Evolutionary conservation across 257 asterid genomes (phyloP).

Genomic region (Capsicum chinense): DNA sequence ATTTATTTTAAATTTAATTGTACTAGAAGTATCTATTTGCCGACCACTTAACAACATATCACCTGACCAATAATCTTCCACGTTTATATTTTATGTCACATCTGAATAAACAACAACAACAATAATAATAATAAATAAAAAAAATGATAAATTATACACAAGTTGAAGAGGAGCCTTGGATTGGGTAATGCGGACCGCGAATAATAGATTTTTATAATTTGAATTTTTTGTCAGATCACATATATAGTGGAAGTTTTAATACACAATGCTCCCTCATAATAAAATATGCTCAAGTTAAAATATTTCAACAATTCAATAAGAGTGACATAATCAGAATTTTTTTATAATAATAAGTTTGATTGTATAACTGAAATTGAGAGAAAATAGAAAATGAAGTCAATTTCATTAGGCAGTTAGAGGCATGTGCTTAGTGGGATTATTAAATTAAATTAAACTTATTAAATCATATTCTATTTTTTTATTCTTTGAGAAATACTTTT

Average conservation of each 20-base stretch:
- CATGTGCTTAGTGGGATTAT: slow-evolving; percentile 19
- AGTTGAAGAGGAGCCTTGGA: too few relatives aligned
- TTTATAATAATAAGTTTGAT: too few relatives aligned
- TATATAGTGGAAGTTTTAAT: too few relatives aligned
- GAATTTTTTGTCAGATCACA: too few relatives aligned
- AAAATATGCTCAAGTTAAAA: not conserved
- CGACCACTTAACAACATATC: not conserved
- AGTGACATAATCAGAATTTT: not conserved
- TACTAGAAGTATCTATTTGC: not conserved
- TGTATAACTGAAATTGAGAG: not conserved
- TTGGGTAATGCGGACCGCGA: too few relatives aligned
- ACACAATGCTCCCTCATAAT: too few relatives aligned
- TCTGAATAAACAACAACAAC: not conserved
- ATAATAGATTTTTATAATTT: too few relatives aligned
- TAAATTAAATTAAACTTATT: not conserved
- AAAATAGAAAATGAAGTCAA: not conserved
- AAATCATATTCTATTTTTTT: not conserved
- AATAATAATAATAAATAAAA: not conserved
- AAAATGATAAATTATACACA: too few relatives aligned
- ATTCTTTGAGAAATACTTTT: not conserved
- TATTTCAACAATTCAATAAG: too few relatives aligned
- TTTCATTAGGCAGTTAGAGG: not conserved
- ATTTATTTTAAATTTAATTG: not conserved
- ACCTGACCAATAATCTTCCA: slow-evolving; percentile 1
- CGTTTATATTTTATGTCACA: not conserved